These are phyloP conservation scores for Ambrosiella beaveri DNA, from an alignment of 2,329 filamentous ascomycete genomes.

Conservation along the genomic window DNA sequence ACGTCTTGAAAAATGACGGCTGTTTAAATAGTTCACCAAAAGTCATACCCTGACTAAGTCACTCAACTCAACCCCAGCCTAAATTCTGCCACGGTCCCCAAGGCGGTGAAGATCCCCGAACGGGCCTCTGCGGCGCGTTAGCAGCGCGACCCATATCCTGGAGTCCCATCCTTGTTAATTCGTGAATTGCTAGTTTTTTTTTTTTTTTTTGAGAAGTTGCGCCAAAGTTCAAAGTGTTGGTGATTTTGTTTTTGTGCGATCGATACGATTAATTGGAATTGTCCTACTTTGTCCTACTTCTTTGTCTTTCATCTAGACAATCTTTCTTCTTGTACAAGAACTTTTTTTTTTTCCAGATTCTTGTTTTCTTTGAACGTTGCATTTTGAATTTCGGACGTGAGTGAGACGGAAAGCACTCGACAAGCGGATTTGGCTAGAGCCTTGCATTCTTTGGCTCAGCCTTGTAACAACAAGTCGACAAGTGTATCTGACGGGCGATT, in stretches of 20 bases:
- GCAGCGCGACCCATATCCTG: not conserved
- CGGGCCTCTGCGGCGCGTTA: slow-evolving; percentile 1
- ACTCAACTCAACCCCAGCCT: not conserved
- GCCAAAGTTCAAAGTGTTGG: too few relatives aligned
- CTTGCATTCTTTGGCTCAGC: not conserved
- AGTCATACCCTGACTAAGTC: not conserved
- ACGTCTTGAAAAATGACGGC: not conserved
- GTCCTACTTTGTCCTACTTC: not conserved
- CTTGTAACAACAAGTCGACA: not conserved
- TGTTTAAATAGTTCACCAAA: not conserved
- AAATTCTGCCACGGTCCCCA: not conserved
- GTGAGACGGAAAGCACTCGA: not conserved
- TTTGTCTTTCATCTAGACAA: not conserved
- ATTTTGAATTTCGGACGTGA: not conserved
- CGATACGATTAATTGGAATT: too few relatives aligned
- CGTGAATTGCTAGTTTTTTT: slow-evolving; percentile 2
- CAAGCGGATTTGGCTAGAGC: too few relatives aligned
- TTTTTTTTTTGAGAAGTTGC: not conserved
- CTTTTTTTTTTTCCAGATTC: not conserved
- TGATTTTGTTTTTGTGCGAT: too few relatives aligned
- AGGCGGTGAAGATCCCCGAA: slow-evolving; percentile 1
- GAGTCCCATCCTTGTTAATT: slow-evolving; percentile 1
- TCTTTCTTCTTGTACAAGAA: not conserved
- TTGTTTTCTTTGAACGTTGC: not conserved
- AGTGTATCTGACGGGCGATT: too few relatives aligned